Evolutionary conservation across 192 early-diverging fungal genomes (phyloP).

Genomic region (Coemansia sp.): DNA sequence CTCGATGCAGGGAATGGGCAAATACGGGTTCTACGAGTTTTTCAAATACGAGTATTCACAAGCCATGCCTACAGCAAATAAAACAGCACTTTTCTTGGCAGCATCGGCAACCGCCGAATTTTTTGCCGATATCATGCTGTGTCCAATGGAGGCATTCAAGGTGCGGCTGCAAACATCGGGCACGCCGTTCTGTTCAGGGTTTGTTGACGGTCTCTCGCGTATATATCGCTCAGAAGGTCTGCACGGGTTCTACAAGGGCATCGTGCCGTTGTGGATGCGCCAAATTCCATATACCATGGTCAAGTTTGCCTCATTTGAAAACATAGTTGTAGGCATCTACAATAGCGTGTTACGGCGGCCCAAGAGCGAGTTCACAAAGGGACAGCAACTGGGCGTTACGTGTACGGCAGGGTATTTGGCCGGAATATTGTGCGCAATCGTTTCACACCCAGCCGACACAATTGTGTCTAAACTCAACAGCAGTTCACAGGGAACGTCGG

Average conservation of each 20-base stretch:
- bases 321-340: slow-evolving; percentile 61
- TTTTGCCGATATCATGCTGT: slow-evolving; percentile 72
- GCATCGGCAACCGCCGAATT: slow-evolving; percentile 74
- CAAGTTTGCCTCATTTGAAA: slow-evolving; percentile 78
- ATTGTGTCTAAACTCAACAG: slow-evolving; percentile 61
- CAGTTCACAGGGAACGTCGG: slow-evolving; percentile 19
- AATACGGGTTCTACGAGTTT: slow-evolving; percentile 81
- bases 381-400: slow-evolving; percentile 65
- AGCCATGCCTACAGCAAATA: slow-evolving; percentile 58
- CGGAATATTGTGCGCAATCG: slow-evolving; percentile 76
- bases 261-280: slow-evolving; percentile 67
- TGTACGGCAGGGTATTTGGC: slow-evolving; percentile 78
- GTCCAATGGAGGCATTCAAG: slow-evolving; percentile 77
- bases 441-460: slow-evolving; percentile 83
- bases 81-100: slow-evolving; percentile 60
- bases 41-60: slow-evolving; percentile 69
- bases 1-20: slow-evolving; percentile 73
- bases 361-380: slow-evolving; percentile 60
- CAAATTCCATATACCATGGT: slow-evolving; percentile 81
- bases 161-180: slow-evolving; percentile 73
- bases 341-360: slow-evolving; percentile 46
- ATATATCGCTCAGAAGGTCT: slow-evolving; percentile 54
- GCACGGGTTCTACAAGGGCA: slow-evolving; percentile 60
- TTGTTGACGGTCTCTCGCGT: slow-evolving; percentile 53
- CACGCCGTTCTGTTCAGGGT: slow-evolving; percentile 56